Evolutionary conservation across 805 yeast species (phyloP), one percentile per base, ranked within the genome.

Genomic region (Cyberlindnera veronae): DNA sequence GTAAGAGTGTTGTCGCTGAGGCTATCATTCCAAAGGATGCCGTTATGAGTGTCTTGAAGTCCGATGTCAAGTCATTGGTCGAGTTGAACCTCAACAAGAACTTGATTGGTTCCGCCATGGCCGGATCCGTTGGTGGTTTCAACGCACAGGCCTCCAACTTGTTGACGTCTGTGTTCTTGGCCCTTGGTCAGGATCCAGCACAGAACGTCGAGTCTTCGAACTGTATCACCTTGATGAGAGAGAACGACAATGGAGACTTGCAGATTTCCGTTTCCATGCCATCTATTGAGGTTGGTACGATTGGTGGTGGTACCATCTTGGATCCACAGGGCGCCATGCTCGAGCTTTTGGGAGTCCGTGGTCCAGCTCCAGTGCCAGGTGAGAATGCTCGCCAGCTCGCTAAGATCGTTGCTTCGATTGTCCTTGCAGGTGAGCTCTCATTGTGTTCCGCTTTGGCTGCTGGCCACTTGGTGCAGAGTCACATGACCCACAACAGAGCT

Each of bases 131-230:
- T 52, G 99, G 99, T 61, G 99, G 99, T 2, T 90, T 86, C 68
- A 93, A 93, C 60, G 99, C 99, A 0, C 99, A 93, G 55, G 98
- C 99, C 39, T 95, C 99, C 34, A 93, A 93, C 63, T 67, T 93
- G 52, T 91, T 93, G 26, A 95, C 99, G 26, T 98, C 99, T 10
- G 82, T 93, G 19, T 93, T 68, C 62, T 68, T 93, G 49, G 99
- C 99, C 5, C 78, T 95, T 44, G 99, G 99, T 42, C 99, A 93
- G 71, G 99, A 93, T 66, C 99, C 99, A n/a, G 99, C 99, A 2
- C 99, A 93, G 69, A 93, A 93, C 59, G 97, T 93, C 38, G 99
- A 91, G 69, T 82, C 95, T 45, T 88, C 97, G 23, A 91, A 90
- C 67, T 93, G 99, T 81, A 91, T 93, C 44, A 93, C 99, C 1